Evolutionary conservation across 2,329 filamentous ascomycete genomes (phyloP).

Genomic region (Colletotrichum tamarilloi): DNA sequence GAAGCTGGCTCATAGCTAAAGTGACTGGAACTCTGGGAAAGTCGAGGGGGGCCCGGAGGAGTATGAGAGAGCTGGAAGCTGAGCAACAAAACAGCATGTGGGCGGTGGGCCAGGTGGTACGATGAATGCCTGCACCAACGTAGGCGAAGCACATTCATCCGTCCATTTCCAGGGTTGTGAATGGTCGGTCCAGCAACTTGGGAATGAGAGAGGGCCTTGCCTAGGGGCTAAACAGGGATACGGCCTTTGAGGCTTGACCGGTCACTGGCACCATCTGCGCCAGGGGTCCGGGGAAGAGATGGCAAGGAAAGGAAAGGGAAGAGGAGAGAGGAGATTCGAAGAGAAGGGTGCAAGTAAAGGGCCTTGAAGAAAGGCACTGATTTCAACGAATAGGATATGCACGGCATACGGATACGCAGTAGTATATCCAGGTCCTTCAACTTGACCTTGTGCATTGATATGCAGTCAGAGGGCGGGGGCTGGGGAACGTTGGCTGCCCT

Average conservation of each 20-base stretch:
- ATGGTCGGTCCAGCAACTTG: slow-evolving; percentile 33
- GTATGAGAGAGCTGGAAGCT: background rate
- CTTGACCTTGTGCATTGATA: background rate
- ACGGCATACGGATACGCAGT: background rate
- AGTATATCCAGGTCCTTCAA: background rate
- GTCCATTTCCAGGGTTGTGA: slow-evolving; percentile 8
- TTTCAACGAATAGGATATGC: background rate
- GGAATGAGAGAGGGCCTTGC: slow-evolving; percentile 32
- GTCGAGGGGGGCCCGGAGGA: background rate
- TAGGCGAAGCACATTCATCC: slow-evolving; percentile 27
- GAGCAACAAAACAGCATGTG: slow-evolving; percentile 1
- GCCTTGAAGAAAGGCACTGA: background rate
- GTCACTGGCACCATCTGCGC: slow-evolving; percentile 20
- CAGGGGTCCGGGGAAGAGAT: slow-evolving; percentile 19
- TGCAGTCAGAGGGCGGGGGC: background rate
- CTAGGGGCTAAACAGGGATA: slow-evolving; percentile 22
- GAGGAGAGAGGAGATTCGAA: background rate
- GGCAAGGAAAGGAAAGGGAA: background rate
- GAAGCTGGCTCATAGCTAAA: background rate
- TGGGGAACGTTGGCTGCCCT: background rate
- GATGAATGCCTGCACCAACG: slow-evolving; percentile 33
- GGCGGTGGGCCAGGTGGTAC: slow-evolving; percentile 19
- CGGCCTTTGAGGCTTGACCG: slow-evolving; percentile 12
- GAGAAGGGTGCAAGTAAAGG: background rate
- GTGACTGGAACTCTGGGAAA: background rate